phyloP scores from a whole-genome alignment of 202 grass and related monocot genomes.

The Bolboschoenoplectus hybrid region DNA sequence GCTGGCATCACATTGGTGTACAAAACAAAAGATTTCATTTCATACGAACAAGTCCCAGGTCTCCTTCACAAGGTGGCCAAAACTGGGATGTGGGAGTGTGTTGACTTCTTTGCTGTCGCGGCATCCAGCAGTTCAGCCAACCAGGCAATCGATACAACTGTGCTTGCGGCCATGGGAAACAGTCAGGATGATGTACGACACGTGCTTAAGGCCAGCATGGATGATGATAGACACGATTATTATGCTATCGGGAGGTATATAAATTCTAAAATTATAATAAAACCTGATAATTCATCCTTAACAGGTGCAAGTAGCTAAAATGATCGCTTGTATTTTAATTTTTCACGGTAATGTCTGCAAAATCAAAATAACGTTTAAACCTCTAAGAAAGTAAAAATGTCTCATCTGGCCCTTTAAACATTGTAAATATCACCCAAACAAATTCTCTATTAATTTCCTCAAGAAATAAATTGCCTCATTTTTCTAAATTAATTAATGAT shows the following conservation, averaged over 20 bases:
- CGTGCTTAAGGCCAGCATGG: conserved; percentile 66
- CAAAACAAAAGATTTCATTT: conserved; percentile 53
- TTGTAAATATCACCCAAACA: neutral
- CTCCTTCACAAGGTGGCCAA: conserved; percentile 53
- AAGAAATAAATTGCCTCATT: neutral
- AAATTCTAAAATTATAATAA: neutral
- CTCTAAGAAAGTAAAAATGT: neutral
- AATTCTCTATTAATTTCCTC: neutral
- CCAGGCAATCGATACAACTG: conserved; percentile 30
- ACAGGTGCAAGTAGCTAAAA: neutral
- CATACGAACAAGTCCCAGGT: conserved; percentile 55
- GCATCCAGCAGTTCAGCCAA: conserved; percentile 20
- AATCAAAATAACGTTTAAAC: conserved; percentile 1
- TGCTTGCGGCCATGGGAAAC: conserved; percentile 18
- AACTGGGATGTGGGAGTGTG: conserved; percentile 77
- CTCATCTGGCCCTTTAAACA: neutral
- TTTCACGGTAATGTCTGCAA: neutral
- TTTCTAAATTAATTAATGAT: neutral
- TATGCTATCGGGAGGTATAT: conserved; percentile 45
- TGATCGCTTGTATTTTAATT: neutral
- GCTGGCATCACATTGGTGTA: conserved; percentile 60
- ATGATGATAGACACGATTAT: conserved; percentile 61
- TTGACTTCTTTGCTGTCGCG: conserved; percentile 61
- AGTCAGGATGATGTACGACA: conserved; percentile 39
- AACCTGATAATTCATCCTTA: neutral